Conservation (phyloP, 768 basidiomycete genomes). For the Galerina marginata region DNA sequence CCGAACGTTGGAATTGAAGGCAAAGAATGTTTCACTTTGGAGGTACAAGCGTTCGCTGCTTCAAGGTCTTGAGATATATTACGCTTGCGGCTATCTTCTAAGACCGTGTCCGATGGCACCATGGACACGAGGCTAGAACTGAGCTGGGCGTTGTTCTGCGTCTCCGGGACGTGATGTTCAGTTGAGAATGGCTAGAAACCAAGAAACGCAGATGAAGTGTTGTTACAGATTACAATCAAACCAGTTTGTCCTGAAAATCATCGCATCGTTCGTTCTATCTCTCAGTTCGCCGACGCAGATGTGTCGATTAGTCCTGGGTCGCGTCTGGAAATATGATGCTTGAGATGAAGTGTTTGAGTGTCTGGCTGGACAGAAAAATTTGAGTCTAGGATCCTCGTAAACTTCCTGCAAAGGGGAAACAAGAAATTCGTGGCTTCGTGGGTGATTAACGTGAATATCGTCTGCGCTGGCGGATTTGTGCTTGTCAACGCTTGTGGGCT, state of each 20-base stretch:
- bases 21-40: conserved; percentile 1
- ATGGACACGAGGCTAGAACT: background rate
- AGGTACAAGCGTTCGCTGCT: background rate
- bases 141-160: background rate
- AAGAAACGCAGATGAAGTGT: background rate
- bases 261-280: background rate
- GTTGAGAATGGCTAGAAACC: background rate
- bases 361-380: background rate
- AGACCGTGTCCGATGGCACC: background rate
- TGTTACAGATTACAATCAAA: conserved; percentile 9
- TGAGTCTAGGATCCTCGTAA: background rate
- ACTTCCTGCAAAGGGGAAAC: background rate
- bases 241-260: background rate
- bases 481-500: background rate
- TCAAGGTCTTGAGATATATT: background rate
- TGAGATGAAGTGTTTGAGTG: background rate
- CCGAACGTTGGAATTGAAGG: background rate
- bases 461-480: background rate
- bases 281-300: background rate
- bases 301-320: background rate
- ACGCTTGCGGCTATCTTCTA: conserved; percentile 8
- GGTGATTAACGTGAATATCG: no score
- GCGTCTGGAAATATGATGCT: background rate
- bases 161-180: background rate
- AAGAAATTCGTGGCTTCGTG: background rate